Evolutionary conservation across 164 flowering plant species (phyloP).

Genomic region (Nymphaea colorata): DNA sequence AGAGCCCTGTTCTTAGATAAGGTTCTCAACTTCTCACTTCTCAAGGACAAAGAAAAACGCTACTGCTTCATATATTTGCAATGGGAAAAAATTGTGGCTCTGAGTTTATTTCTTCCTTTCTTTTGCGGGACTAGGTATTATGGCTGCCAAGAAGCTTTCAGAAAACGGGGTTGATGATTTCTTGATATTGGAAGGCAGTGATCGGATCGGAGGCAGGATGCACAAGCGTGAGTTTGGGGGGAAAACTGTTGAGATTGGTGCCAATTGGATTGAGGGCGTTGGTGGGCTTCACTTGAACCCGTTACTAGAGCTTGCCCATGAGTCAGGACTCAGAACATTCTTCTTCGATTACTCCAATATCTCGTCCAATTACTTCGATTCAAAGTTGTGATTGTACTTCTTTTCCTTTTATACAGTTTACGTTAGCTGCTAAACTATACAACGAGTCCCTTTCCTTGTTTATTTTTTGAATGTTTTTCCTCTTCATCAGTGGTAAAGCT

Average conservation of each 20-base stretch:
- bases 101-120: not conserved
- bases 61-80: not conserved
- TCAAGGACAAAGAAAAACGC: not conserved
- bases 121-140: slow-evolving; percentile 7
- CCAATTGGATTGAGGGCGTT: slow-evolving; percentile 27
- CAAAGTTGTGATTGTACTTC: not conserved
- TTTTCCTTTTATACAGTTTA: not conserved
- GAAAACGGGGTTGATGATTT: slow-evolving; percentile 19
- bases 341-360: slow-evolving; percentile 8
- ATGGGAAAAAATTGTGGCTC: not conserved
- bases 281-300: slow-evolving; percentile 18
- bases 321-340: slow-evolving; percentile 11
- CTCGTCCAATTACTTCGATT: not conserved
- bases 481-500: not conserved
- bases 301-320: slow-evolving; percentile 16
- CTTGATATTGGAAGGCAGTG: slow-evolving; percentile 25
- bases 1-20: not conserved
- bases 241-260: slow-evolving; percentile 20
- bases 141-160: slow-evolving; percentile 12
- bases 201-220: slow-evolving; percentile 25
- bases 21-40: not conserved
- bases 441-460: not conserved
- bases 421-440: too few relatives aligned
- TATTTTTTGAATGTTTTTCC: not conserved
- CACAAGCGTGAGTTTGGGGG: slow-evolving; percentile 20